Conservation (phyloP, 1,284 basidiomycete species). For the Malassezia pachydermatis region DNA sequence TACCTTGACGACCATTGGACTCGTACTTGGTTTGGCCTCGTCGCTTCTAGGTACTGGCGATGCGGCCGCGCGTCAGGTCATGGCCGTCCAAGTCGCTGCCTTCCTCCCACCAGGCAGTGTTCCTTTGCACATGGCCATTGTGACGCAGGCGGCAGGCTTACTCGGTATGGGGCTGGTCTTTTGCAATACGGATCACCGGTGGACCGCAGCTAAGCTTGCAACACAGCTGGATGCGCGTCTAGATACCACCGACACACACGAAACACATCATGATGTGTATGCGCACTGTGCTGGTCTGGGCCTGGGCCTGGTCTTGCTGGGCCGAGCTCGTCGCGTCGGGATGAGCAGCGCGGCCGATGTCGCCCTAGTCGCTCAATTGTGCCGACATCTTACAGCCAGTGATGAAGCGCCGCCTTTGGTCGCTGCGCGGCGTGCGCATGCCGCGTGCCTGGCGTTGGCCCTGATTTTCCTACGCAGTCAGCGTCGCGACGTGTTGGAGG, state of each 20-base stretch:
- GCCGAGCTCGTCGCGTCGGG: constrained; percentile 51
- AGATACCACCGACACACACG: constrained; percentile 3
- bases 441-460: constrained; percentile 74
- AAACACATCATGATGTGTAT: constrained; percentile 64
- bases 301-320: constrained; percentile 92
- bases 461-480: constrained; percentile 82
- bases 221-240: constrained; percentile 62
- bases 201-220: constrained; percentile 83
- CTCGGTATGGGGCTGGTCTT: constrained; percentile 82
- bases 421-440: constrained; percentile 55
- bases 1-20: constrained; percentile 82
- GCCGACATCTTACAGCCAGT: constrained; percentile 21
- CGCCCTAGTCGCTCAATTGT: constrained; percentile 27
- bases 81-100: constrained; percentile 85
- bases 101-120: constrained; percentile 75
- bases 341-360: constrained; percentile 32
- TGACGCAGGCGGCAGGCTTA: constrained; percentile 81
- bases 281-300: constrained; percentile 76
- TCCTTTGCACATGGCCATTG: constrained; percentile 76
- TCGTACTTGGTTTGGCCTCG: constrained; percentile 79
- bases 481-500: constrained; percentile 70
- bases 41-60: constrained; percentile 83
- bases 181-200: constrained; percentile 71
- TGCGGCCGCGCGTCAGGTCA: constrained; percentile 72
- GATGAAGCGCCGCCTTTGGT: constrained; percentile 6